phyloP scores from a whole-genome alignment of 176 grass and related monocot species.

The Raddia guianensis region DNA sequence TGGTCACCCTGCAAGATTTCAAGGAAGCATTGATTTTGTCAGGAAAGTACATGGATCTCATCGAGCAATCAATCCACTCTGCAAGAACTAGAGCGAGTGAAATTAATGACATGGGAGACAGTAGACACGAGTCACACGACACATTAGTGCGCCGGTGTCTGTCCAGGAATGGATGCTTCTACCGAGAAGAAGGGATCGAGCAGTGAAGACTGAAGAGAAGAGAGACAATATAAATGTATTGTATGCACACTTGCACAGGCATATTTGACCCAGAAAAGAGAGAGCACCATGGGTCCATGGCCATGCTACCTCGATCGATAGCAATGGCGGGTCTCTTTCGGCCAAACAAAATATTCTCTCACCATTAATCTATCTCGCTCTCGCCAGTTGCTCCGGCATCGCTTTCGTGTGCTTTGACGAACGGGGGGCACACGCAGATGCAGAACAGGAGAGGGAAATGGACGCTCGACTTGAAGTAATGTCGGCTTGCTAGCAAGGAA shows the following conservation, averaged over 20 bases:
- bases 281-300: neutral
- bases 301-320: neutral
- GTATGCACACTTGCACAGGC: neutral
- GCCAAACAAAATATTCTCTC: constrained; percentile 20
- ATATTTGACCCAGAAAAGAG: neutral
- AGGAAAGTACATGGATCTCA: neutral
- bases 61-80: constrained; percentile 35
- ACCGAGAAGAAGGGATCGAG: neutral
- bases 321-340: constrained; percentile 39
- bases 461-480: constrained; percentile 17
- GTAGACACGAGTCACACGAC: too few relatives aligned
- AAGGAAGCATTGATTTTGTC: constrained; percentile 37
- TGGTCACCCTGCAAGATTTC: constrained; percentile 78
- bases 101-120: constrained; percentile 36
- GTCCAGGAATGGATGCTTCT: constrained; percentile 22
- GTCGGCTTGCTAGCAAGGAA: constrained; percentile 23
- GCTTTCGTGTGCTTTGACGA: constrained; percentile 40
- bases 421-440: neutral
- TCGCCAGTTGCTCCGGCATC: constrained; percentile 34
- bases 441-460: neutral
- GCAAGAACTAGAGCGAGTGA: neutral
- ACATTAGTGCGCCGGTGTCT: constrained; percentile 38
- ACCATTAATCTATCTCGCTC: neutral
- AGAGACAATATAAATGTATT: neutral
- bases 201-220: neutral